phyloP scores from a whole-genome alignment of 768 basidiomycete species.

The Termitomyces heimii region DNA sequence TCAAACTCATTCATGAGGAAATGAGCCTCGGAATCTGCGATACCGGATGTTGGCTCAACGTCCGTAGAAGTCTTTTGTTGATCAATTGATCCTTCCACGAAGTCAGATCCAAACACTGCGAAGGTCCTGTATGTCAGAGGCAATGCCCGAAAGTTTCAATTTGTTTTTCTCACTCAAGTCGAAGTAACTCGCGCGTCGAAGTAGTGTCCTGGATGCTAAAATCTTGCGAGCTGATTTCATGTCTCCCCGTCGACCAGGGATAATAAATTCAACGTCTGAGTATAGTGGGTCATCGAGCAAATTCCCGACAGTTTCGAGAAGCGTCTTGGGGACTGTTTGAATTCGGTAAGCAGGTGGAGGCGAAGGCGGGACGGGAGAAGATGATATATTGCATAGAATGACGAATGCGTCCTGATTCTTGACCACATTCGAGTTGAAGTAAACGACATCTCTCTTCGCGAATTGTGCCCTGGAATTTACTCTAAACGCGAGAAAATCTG shows the following conservation, averaged over 20 bases:
- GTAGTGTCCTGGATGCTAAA: constrained; percentile 62
- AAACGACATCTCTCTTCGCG: constrained; percentile 65
- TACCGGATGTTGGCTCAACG: constrained; percentile 13
- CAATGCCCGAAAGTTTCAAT: neutral
- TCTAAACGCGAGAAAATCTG: neutral
- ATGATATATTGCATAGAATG: constrained; percentile 73
- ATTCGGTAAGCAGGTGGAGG: constrained; percentile 41
- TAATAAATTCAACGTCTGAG: constrained; percentile 78
- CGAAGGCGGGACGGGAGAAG: constrained; percentile 44
- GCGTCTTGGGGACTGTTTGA: constrained; percentile 57
- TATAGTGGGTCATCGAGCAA: constrained; percentile 79
- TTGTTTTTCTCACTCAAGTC: constrained; percentile 46
- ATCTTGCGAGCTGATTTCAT: constrained; percentile 40
- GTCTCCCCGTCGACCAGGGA: constrained; percentile 41
- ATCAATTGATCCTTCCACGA: constrained; percentile 48
- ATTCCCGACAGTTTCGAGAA: constrained; percentile 66
- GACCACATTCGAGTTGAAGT: constrained; percentile 47
- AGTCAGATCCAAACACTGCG: constrained; percentile 70
- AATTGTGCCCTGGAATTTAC: constrained; percentile 60
- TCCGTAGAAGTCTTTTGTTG: constrained; percentile 18
- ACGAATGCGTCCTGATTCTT: constrained; percentile 63
- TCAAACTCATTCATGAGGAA: constrained; percentile 40
- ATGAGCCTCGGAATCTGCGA: constrained; percentile 20
- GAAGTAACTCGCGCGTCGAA: constrained; percentile 75
- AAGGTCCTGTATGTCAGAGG: neutral